A percentile compares a stretch with the other conserved stretches of the same genome.
phyloP scores from a whole-genome alignment of 208 protist genomes.

The Wallacemonas sp. region DNA sequence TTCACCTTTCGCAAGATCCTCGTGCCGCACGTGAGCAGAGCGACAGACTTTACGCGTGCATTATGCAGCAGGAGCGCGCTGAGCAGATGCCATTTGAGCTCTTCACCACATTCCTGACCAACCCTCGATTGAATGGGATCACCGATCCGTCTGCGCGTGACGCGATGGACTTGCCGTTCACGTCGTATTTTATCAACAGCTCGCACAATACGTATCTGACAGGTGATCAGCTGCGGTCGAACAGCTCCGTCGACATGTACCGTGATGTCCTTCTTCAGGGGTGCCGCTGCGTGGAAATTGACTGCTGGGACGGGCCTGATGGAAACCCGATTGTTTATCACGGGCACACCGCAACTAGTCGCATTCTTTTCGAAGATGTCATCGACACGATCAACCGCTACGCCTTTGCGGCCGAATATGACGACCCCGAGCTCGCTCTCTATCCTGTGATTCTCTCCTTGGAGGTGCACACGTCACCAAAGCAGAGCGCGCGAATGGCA shows the following conservation, averaged over 20 bases:
- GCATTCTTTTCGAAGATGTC: slow-evolving; percentile 58
- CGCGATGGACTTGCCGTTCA: slow-evolving; percentile 57
- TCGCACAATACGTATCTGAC: slow-evolving; percentile 94
- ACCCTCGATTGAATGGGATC: slow-evolving; percentile 20
- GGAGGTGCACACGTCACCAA: slow-evolving; percentile 52
- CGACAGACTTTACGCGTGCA: slow-evolving; percentile 9
- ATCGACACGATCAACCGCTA: slow-evolving; percentile 53
- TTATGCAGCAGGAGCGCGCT: slow-evolving; percentile 3
- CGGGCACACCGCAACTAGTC: slow-evolving; percentile 58
- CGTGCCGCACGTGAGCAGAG: neutral
- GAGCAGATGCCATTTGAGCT: slow-evolving; percentile 20
- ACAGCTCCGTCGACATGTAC: slow-evolving; percentile 49
- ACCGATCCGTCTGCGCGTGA: slow-evolving; percentile 23
- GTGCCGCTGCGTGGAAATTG: slow-evolving; percentile 65
- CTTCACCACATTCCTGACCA: slow-evolving; percentile 30
- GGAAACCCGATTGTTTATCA: slow-evolving; percentile 72
- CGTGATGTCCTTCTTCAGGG: slow-evolving; percentile 37
- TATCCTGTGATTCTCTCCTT: slow-evolving; percentile 71
- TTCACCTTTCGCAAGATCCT: slow-evolving; percentile 25
- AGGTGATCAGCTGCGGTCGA: slow-evolving; percentile 80
- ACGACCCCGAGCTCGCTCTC: slow-evolving; percentile 14
- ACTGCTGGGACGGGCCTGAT: slow-evolving; percentile 64
- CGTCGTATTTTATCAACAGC: slow-evolving; percentile 77
- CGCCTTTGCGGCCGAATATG: slow-evolving; percentile 33
- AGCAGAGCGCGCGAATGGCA: slow-evolving; percentile 45